Base-by-base conservation (phyloP, 2,329 filamentous ascomycete genomes). In the Periglandula ipomoeae region DNA sequence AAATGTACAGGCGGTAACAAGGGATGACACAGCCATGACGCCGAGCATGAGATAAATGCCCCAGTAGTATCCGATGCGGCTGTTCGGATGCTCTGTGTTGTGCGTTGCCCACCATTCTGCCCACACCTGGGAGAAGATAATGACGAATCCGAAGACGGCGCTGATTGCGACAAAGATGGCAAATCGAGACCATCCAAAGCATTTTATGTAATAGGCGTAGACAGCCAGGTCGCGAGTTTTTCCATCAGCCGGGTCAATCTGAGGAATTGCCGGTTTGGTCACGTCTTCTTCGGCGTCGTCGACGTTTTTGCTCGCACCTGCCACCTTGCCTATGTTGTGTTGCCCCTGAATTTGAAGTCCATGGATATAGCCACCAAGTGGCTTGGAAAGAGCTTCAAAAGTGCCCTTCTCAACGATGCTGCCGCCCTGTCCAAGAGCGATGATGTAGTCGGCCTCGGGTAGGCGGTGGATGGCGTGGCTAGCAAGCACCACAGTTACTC, bases 41-140 rank as follows among this genome's bases (percentile, higher is more conserved):
- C 52, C 52, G 6, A 58, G 49, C 7, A 43, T 47, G 3, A 37
- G 52, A 15, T 57, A 59, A 2, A 57, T 27, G 9, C 58, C 52
- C n/a, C 56, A 44, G 48, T 53, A 60, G 43, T 52, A 48, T 24
- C 55, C 52, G 41, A 58, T 35, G 8, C 44, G 30, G 3, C 53
- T 41, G 40, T 59, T 52, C 20, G 56, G 50, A 10, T 55, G 46
- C 9, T 43, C 30, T 0, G 42, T 54, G 11, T 58, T 55, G 8
- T 50, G 41, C 20, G 58, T 55, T 20, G 55, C 52, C 57, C 58
- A 58, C 54, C 55, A 54, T 41, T 59, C 49, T 5, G 58, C 17
- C 58, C 57, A 60, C 13, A 58, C 41, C n/a, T 44, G 11, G 42
- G 42, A 22, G 26, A 34, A 44, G 15, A 22, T 17, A 26, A 30